Evolutionary conservation across 192 early-diverging fungal genomes (phyloP), one percentile per base, ranked within the genome.

Genomic region (Coemansia sp.): DNA sequence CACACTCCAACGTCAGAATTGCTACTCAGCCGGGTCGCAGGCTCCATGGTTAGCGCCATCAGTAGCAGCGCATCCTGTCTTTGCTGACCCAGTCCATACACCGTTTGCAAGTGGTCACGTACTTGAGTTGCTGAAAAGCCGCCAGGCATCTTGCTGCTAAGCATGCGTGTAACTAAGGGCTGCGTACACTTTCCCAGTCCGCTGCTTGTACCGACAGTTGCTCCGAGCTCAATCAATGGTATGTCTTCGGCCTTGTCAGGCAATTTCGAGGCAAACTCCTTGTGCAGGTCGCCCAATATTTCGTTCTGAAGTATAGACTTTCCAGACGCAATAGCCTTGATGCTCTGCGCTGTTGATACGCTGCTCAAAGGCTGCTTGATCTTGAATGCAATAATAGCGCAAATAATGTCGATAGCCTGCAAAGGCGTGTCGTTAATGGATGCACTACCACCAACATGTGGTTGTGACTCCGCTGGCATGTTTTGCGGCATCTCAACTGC

Each of bases 251-350:
- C 87, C 78, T 94, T 94, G 71, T 95, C 94, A 22, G 93, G 91
- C 56, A 93, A 84, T 56, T 82, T 86, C 54, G 81, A 85, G 63
- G 87, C 88, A 83, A 98, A 94, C 76, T 98, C 96, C 65, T 92
- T 94, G 59, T 90, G 91, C 47, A 98, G 79, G 71, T 96, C 94
- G 75, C 94, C 96, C 53, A 98, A 82, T 39, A 98, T 93, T 65
- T 98, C 96, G 83, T 98, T 98, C 71, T 97, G 94, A n/a, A 97
- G 85, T 47, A 92, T 97, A 5, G 91, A 94, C 74, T 98, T 98
- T 66, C 95, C 95, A 29, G 88, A 91, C 48, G 94, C 90, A 37
- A 95, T 86, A 43, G 92, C 88, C 84, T 97, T 82, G 37, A 82
- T 77, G 54, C 86, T 85, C 80, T 93, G 94, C 58, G 74, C 62